These are phyloP conservation scores for Quercus variabilis DNA, from an alignment of 306 rosid species.

Conservation along the genomic window DNA sequence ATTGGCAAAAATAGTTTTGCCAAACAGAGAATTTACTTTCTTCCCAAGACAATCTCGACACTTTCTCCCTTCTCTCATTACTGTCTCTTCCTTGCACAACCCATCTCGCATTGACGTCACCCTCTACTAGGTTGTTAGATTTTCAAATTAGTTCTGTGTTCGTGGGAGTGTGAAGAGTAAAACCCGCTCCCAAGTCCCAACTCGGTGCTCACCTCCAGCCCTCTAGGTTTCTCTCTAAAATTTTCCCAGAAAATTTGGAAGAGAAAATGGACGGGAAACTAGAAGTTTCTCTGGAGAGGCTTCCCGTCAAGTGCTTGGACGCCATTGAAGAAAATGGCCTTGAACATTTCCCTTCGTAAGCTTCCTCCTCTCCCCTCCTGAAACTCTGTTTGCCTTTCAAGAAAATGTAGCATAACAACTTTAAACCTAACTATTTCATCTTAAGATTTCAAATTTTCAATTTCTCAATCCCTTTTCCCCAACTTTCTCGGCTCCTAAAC, in stretches of 20 bases:
- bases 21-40: no score
- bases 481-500: neutral
- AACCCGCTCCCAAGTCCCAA: neutral
- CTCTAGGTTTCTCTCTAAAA: slow-evolving; percentile 4
- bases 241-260: no score
- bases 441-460: neutral
- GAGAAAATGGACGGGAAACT: slow-evolving; percentile 52
- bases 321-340: slow-evolving; percentile 77
- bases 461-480: neutral
- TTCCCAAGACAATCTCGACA: no score
- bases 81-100: no score
- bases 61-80: no score
- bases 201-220: neutral
- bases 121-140: no score
- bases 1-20: no score
- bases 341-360: slow-evolving; percentile 80
- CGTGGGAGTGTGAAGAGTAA: neutral
- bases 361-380: slow-evolving; percentile 1
- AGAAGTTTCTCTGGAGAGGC: slow-evolving; percentile 77
- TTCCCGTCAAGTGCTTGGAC: slow-evolving; percentile 83
- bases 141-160: no score
- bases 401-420: neutral
- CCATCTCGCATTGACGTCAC: no score
- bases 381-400: neutral
- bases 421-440: neutral